Percentiles rank a stretch among this genome's conserved stretches.
These are phyloP conservation scores for Helotiales sp. DNA, from an alignment of 2,329 filamentous ascomycete genomes.

Conservation along the genomic window DNA sequence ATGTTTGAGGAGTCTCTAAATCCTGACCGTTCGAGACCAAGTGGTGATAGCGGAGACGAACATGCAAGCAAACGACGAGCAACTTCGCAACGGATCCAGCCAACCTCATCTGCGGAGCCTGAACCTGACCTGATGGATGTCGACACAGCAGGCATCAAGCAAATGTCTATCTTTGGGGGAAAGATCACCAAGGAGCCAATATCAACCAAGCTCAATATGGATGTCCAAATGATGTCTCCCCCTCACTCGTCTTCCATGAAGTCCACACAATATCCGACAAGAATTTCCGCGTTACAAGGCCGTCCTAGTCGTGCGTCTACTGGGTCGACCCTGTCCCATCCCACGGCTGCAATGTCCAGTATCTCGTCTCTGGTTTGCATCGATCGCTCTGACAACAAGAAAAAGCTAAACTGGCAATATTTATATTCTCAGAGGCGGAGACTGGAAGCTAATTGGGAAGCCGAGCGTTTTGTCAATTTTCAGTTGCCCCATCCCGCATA, in stretches of 20 bases:
- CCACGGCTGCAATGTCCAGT: conserved; percentile 12
- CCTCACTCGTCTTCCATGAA: conserved; percentile 2
- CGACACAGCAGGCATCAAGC: conserved; percentile 23
- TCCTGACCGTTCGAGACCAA: conserved; percentile 21
- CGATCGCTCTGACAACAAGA: conserved; percentile 48
- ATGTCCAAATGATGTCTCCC: conserved; percentile 23
- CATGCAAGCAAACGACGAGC: conserved; percentile 57
- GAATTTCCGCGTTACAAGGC: conserved; percentile 1
- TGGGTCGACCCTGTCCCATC: conserved; percentile 12
- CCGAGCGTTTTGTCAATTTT: conserved; percentile 80
- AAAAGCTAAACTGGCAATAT: conserved; percentile 87
- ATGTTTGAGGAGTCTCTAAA: conserved; percentile 61
- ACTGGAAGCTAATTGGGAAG: conserved; percentile 89
- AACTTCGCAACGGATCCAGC: conserved; percentile 40
- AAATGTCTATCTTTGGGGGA: conserved; percentile 30
- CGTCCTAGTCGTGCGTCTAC: conserved; percentile 14
- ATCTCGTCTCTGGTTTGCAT: conserved; percentile 43
- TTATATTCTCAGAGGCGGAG: conserved; percentile 84
- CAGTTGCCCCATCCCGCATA: conserved; percentile 84
- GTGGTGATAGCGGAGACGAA: conserved; percentile 41
- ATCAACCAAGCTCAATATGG: conserved; percentile 15
- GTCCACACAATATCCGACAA: conserved; percentile 13
- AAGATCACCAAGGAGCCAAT: conserved; percentile 19
- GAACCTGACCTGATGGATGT: conserved; percentile 50
- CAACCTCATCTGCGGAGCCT: conserved; percentile 38